Percentiles rank a stretch among this genome's conserved stretches.
Evolutionary conservation across 176 grass and related monocot genomes (phyloP).

Genomic region (Musa schizocarpa): DNA sequence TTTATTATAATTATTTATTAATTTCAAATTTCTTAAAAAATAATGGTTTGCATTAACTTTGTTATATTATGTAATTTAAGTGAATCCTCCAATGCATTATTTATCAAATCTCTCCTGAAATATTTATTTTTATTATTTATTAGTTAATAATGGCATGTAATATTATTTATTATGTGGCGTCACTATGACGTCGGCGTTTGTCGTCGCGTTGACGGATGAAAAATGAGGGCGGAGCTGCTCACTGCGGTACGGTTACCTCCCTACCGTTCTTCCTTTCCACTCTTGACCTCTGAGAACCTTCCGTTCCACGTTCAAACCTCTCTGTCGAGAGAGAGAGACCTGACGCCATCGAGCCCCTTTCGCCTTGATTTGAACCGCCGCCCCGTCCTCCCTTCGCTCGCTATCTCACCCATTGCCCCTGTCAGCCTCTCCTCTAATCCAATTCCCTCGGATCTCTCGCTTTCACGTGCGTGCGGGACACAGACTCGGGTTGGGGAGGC

Average conservation of each 20-base stretch:
- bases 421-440: not conserved
- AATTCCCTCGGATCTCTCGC: constrained; percentile 1
- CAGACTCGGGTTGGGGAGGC: not conserved
- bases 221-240: not conserved
- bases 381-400: not conserved
- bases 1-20: too few species aligned
- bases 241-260: not conserved
- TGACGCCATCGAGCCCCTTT: not conserved
- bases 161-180: too few species aligned
- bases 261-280: not conserved
- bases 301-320: constrained; percentile 5
- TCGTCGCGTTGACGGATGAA: not conserved
- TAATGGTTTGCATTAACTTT: too few species aligned
- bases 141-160: too few species aligned
- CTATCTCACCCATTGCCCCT: not conserved
- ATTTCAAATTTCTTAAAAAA: too few species aligned
- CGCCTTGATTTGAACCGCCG: not conserved
- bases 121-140: too few species aligned
- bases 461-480: not conserved
- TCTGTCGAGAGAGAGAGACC: not conserved
- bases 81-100: too few species aligned
- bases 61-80: too few species aligned
- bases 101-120: too few species aligned
- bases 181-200: too few species aligned
- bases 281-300: not conserved